These are phyloP conservation scores for Penicillium janthinellum DNA, from an alignment of 2,329 filamentous ascomycete genomes.

Conservation along the genomic window DNA sequence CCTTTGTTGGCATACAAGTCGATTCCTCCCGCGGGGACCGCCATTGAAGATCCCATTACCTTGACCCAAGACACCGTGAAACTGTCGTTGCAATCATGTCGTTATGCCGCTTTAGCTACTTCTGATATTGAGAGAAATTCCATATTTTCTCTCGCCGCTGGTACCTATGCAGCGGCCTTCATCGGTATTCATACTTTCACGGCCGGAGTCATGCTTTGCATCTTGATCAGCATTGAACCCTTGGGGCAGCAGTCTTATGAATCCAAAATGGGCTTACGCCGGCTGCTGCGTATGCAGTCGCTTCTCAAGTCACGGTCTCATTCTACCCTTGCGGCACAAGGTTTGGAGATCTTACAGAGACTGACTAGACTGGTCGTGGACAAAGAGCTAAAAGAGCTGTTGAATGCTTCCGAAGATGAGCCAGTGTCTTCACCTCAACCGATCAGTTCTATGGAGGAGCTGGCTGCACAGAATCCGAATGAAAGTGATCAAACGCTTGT, in stretches of 20 bases:
- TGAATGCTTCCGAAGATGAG: background rate
- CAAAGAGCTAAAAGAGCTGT: conserved; percentile 25
- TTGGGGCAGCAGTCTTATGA: conserved; percentile 18
- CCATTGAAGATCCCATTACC: background rate
- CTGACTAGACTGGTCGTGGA: conserved; percentile 24
- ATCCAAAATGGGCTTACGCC: conserved; percentile 23
- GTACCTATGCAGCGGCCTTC: conserved; percentile 29
- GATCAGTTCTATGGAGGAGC: background rate
- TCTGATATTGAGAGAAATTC: conserved; percentile 12
- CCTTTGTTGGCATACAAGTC: conserved; percentile 28
- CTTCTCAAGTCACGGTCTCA: conserved; percentile 16
- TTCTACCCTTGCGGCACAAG: conserved; percentile 23
- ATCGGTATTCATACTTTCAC: conserved; percentile 31
- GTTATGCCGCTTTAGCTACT: conserved; percentile 24
- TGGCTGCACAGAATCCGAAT: background rate
- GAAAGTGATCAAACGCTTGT: background rate
- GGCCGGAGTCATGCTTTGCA: conserved; percentile 24
- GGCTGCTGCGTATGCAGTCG: conserved; percentile 23
- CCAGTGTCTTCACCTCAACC: background rate
- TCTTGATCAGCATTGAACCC: conserved; percentile 28
- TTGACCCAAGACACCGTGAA: conserved; percentile 2
- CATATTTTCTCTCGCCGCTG: conserved; percentile 20
- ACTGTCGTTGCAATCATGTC: conserved; percentile 18
- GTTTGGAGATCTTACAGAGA: conserved; percentile 24
- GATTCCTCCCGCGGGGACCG: background rate